A percentile compares a stretch with the other conserved stretches of the same genome.
phyloP scores from a whole-genome alignment of 2,329 filamentous ascomycete genomes.

The Mycosphaerella sp. region DNA sequence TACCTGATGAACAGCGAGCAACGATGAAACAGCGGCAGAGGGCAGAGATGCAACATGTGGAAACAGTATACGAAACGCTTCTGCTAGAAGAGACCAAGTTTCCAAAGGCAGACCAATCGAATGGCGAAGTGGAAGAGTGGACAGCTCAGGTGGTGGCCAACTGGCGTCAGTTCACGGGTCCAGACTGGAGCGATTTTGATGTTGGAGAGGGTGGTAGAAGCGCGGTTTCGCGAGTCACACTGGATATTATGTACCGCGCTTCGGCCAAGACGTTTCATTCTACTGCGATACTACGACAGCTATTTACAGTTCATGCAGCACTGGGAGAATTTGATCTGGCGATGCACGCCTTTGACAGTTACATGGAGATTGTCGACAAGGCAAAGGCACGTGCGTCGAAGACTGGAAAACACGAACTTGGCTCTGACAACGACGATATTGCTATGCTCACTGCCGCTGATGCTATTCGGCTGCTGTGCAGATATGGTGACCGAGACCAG shows the following conservation, averaged over 20 bases:
- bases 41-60: constrained; percentile 70
- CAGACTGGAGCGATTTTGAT: constrained; percentile 72
- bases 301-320: constrained; percentile 82
- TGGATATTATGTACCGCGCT: constrained; percentile 82
- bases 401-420: constrained; percentile 58
- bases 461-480: constrained; percentile 72
- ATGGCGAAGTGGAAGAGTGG: constrained; percentile 75
- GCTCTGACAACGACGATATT: constrained; percentile 70
- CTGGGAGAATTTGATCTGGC: constrained; percentile 89
- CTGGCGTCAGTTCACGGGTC: constrained; percentile 75
- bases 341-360: constrained; percentile 85
- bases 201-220: constrained; percentile 75
- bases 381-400: constrained; percentile 80
- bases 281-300: constrained; percentile 72
- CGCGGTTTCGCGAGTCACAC: constrained; percentile 64
- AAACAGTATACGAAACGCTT: constrained; percentile 70
- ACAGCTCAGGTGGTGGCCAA: constrained; percentile 73
- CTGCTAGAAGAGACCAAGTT: constrained; percentile 75
- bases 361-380: constrained; percentile 78
- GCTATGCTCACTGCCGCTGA: constrained; percentile 73
- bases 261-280: constrained; percentile 95
- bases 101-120: constrained; percentile 72
- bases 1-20: constrained; percentile 23
- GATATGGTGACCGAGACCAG: constrained; percentile 67
- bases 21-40: constrained; percentile 48